Base-by-base conservation (phyloP, 176 grass and related monocot species). In the Zizania latifolia region DNA sequence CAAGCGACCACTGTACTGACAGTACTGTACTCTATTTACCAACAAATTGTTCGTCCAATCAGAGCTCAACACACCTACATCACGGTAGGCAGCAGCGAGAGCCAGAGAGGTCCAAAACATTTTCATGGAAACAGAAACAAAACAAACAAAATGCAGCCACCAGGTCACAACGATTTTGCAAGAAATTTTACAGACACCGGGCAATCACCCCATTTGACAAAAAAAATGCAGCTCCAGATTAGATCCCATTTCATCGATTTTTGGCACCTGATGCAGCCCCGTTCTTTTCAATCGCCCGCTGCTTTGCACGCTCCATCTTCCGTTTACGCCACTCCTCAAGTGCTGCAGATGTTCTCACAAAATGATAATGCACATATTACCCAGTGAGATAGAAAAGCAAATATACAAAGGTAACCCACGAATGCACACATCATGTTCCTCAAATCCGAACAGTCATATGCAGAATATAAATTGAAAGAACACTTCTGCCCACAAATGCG, bases 241-340 rank as follows among this genome's bases (percentile, higher is more conserved):
- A n/a, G n/a, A n/a, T n/a, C n/a, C 67, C 10, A 5, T 13, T 39
- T 87, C 74, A 83, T 16, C 10, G 10, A 0, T 53, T 35, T 56
- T 81, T 94, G 0, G 19, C 32, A 24, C 70, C 83, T 32, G 82
- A 72, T 27, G 76, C 7, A 29, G 76, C 80, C 33, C 82, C 86
- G 6, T 94, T 92, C 78, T 94, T 98, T 57, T 83, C 86, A 15
- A 94, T 94, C 30, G 84, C 94, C 29, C 95, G 72, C 72, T 92
- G 84, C 80, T 89, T 92, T 4, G 95, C 95, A 0, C 91, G 83
- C 50, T 98, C 94, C 82, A 98, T 92, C 85, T 94, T 98, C 54
- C 91, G 84, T 40, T 92, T 94, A 22, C 91, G 88, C 91, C 94
- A 94, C 69, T 98, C 94, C 77, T 98, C 94, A 22, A 98, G 39